Conservation (phyloP, 305 asterid genomes). For the Euphrasia arctica region DNA sequence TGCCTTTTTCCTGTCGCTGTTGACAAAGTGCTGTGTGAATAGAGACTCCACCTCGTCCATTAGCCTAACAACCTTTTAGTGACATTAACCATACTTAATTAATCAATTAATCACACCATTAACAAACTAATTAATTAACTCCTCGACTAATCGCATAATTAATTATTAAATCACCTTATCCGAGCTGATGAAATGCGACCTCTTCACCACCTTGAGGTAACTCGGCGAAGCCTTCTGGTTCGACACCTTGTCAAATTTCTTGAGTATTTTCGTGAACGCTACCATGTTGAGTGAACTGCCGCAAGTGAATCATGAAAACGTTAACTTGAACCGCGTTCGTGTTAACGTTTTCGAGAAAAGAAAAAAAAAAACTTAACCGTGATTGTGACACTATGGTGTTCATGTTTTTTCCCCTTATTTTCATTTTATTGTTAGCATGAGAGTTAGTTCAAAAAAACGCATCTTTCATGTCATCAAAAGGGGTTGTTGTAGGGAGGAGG, state of each 20-base stretch:
- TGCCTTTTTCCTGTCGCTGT: slow-evolving; percentile 81
- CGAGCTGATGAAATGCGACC: slow-evolving; percentile 76
- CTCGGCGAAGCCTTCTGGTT: slow-evolving; percentile 58
- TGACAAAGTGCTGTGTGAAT: slow-evolving; percentile 94
- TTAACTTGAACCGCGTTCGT: neutral
- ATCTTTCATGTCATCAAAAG: slow-evolving; percentile 3
- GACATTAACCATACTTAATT: neutral
- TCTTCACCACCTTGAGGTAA: slow-evolving; percentile 67
- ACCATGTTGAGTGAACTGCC: slow-evolving; percentile 78
- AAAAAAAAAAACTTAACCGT: neutral
- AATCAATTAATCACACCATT: neutral
- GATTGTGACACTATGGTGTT: neutral
- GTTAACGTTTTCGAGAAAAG: neutral
- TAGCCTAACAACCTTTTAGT: slow-evolving; percentile 68
- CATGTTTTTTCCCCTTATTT: slow-evolving; percentile 25
- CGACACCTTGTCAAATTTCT: slow-evolving; percentile 85
- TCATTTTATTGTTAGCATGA: slow-evolving; percentile 12
- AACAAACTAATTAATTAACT: neutral
- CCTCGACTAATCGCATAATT: neutral
- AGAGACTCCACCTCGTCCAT: slow-evolving; percentile 98
- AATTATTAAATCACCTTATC: slow-evolving; percentile 51
- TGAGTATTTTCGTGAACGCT: slow-evolving; percentile 83
- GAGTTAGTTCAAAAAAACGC: slow-evolving; percentile 10
- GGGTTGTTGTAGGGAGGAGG: slow-evolving; percentile 11
- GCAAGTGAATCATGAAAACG: neutral